Evolutionary conservation across 257 asterid species (phyloP).

Genomic region (Primulina tabacum): DNA sequence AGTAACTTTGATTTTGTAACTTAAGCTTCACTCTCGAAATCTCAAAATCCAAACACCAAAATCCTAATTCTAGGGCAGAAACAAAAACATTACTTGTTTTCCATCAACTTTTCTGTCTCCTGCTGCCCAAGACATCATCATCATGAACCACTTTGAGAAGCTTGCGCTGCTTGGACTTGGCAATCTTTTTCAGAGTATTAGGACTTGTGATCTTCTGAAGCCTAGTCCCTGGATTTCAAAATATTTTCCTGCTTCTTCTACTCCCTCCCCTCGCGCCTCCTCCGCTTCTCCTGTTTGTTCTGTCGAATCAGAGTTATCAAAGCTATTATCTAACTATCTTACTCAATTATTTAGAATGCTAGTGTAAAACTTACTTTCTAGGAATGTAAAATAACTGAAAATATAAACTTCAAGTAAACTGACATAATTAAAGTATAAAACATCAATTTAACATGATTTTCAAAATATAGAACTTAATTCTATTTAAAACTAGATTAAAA

Average conservation of each 20-base stretch:
- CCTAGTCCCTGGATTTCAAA: slow-evolving; percentile 56
- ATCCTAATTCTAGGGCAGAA: background rate
- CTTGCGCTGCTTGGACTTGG: no score
- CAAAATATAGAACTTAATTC: no score
- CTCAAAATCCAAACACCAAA: no score
- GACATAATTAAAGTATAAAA: background rate
- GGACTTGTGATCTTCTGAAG: slow-evolving; percentile 79
- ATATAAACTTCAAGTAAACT: background rate
- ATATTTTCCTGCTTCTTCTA: slow-evolving; percentile 74
- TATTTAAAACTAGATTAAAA: no score
- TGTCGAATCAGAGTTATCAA: background rate
- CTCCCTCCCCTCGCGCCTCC: slow-evolving; percentile 66
- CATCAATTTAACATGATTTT: background rate
- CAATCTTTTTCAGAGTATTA: slow-evolving; percentile 38
- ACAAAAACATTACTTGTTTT: background rate
- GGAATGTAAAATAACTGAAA: background rate
- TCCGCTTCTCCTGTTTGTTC: slow-evolving; percentile 71
- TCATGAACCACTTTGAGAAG: no score
- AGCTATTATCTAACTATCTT: no score
- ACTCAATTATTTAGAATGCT: no score
- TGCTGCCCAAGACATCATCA: no score
- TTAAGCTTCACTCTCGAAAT: background rate
- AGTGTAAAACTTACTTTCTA: background rate
- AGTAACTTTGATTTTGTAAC: no score
- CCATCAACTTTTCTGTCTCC: no score